Evolutionary conservation across 371 early-diverging fungal genomes (phyloP).

Genomic region (Mortierella sp.): DNA sequence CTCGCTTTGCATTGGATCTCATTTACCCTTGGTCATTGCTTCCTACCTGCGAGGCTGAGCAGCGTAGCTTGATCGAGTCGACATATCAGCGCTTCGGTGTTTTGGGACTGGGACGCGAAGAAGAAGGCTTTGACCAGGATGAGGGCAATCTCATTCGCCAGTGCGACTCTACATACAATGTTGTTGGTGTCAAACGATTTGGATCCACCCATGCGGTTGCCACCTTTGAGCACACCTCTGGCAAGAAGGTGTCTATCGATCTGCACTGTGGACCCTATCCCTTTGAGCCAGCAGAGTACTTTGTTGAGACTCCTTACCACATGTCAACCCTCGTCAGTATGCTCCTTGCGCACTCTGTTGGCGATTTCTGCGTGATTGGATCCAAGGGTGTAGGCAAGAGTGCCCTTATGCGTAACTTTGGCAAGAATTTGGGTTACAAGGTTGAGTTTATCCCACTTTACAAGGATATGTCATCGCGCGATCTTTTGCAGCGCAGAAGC

Average conservation of each 20-base stretch:
- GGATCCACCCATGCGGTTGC: conserved; percentile 59
- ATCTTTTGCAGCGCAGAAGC: conserved; percentile 84
- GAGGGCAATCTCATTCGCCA: conserved; percentile 57
- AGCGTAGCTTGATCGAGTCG: conserved; percentile 74
- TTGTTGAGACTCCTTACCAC: conserved; percentile 82
- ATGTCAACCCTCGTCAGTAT: conserved; percentile 71
- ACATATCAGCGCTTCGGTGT: conserved; percentile 82
- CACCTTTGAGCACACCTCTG: conserved; percentile 61
- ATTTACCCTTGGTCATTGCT: conserved; percentile 78
- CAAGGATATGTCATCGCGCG: conserved; percentile 89
- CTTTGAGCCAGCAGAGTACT: conserved; percentile 69
- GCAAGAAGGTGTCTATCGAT: conserved; percentile 52
- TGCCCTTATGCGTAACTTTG: conserved; percentile 78
- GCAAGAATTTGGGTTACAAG: conserved; percentile 76
- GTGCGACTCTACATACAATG: conserved; percentile 68
- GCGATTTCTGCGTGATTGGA: conserved; percentile 82
- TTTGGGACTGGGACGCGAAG: conserved; percentile 56
- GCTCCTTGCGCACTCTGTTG: conserved; percentile 76
- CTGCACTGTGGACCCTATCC: conserved; percentile 66
- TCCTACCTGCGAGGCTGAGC: conserved; percentile 72
- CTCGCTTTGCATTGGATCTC: conserved; percentile 72
- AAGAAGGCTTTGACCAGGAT: conserved; percentile 47
- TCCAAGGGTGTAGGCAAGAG: conserved; percentile 86
- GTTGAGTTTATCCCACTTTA: conserved; percentile 82
- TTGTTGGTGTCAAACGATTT: conserved; percentile 59